phyloP scores from a whole-genome alignment of 805 yeast species.

The Saccharomycopsis selenospora region DNA sequence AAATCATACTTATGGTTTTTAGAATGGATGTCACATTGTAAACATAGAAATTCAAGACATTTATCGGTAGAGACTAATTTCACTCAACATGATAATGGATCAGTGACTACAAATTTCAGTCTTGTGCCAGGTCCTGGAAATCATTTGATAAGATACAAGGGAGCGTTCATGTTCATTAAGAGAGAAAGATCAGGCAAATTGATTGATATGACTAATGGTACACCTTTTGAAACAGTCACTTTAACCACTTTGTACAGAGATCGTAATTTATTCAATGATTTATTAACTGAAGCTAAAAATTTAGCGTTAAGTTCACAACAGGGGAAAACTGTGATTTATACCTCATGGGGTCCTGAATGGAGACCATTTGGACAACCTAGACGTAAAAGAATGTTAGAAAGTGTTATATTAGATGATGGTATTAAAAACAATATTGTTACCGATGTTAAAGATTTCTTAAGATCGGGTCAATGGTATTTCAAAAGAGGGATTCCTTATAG shows the following conservation, averaged over 20 bases:
- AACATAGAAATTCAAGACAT: slow-evolving; percentile 70
- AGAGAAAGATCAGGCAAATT: slow-evolving; percentile 87
- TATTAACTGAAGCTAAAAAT: slow-evolving; percentile 76
- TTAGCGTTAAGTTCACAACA: slow-evolving; percentile 77
- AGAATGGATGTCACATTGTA: slow-evolving; percentile 89
- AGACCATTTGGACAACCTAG: slow-evolving; percentile 95
- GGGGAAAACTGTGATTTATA: slow-evolving; percentile 89
- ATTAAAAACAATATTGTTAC: slow-evolving; percentile 54
- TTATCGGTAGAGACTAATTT: slow-evolving; percentile 83
- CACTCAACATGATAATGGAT: slow-evolving; percentile 87
- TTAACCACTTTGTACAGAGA: slow-evolving; percentile 85
- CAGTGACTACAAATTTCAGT: slow-evolving; percentile 78
- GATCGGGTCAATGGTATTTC: slow-evolving; percentile 83
- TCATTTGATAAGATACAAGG: slow-evolving; percentile 77
- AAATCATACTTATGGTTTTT: slow-evolving; percentile 92
- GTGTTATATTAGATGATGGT: slow-evolving; percentile 78
- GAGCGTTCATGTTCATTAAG: slow-evolving; percentile 81
- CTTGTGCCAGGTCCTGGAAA: slow-evolving; percentile 97
- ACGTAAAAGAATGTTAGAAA: slow-evolving; percentile 72
- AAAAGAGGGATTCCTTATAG: slow-evolving; percentile 97
- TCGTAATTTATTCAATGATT: slow-evolving; percentile 55
- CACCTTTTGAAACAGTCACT: slow-evolving; percentile 95
- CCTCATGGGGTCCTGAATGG: slow-evolving; percentile 99
- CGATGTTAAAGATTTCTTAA: slow-evolving; percentile 77
- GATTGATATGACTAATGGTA: slow-evolving; percentile 81